These are phyloP conservation scores for Suillus weaverae DNA, from an alignment of 768 basidiomycete genomes.

Conservation along the genomic window DNA sequence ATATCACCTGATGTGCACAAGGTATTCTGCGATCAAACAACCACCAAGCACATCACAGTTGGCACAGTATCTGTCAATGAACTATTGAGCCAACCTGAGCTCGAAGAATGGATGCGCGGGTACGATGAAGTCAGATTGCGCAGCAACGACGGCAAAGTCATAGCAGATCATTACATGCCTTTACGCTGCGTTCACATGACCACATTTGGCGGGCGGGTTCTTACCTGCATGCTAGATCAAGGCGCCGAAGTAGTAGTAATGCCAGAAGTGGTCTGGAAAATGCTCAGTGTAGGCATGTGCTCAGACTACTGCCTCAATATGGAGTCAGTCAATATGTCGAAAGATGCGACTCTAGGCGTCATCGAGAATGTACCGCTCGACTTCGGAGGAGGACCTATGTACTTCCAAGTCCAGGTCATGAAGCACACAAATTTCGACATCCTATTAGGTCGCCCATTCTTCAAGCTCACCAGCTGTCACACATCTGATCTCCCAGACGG, in stretches of 20 bases:
- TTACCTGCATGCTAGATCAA: neutral
- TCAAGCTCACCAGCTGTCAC: too few species aligned
- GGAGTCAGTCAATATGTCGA: neutral
- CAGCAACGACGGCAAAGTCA: too few species aligned
- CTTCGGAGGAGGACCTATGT: neutral
- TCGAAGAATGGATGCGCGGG: too few species aligned
- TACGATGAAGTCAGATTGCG: too few species aligned
- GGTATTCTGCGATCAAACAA: too few species aligned
- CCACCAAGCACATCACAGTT: too few species aligned
- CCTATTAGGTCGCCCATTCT: too few species aligned
- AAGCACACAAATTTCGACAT: rapidly evolving
- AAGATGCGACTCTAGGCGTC: rapidly evolving
- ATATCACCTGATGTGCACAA: too few species aligned
- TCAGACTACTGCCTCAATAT: neutral
- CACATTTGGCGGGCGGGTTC: rapidly evolving
- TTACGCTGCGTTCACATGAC: neutral
- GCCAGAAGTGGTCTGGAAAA: neutral
- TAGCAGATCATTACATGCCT: neutral
- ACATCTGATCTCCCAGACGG: neutral
- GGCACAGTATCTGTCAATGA: too few species aligned
- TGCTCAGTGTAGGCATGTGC: neutral
- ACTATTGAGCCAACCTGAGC: too few species aligned
- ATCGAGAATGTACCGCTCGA: neutral
- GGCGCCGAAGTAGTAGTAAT: neutral
- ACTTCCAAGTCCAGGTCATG: neutral